Evolutionary conservation across 306 rosid genomes (phyloP), one percentile per base, ranked within the genome.

Genomic region (Trifolium pratense): DNA sequence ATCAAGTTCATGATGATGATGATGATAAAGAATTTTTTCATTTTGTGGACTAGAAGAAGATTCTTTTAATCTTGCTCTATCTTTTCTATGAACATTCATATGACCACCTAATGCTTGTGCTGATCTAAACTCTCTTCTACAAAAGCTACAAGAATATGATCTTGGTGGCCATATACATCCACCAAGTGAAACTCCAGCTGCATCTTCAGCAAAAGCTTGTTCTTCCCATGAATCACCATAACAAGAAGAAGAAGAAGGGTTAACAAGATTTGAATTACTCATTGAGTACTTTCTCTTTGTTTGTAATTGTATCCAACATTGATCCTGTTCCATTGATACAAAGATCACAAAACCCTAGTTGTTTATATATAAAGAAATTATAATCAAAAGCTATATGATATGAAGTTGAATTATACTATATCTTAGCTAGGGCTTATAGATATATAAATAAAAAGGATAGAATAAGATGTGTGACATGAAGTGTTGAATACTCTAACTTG

Each of bases 41-140:
- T 66, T 65, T 55, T 53, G 64, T 32, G 87, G 80, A 74, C 74
- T 36, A 36, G 39, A 36, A 36, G 39, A 36, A 36, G 39, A 85
- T 72, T 93, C 92, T 70, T 87, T 91, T 26, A 91, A 80, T 67
- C 92, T 86, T 11, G 98, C 97, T 67, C 92, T 92, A 73, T 93
- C 98, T 16, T 96, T 89, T 70, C 97, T 84, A 75, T 93, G 98
- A 51, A 93, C 97, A 77, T 93, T 93, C 98, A 93, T 93, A 69
- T 93, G 98, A 66, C 98, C 97, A 1, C 98, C 97, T 0, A 93
- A 80, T 16, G 98, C 98, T 71, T 93, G 98, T 52, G 98, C 98
- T 5, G 97, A 93, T 62, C 96, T 81, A 68, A 93, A 93, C 79
- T 93, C 96, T 75, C 97, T 89, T 77, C 92, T 72, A 74, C 98